Evolutionary conservation across 169 alveolate genomes (phyloP), one percentile per base, ranked within the genome.

Genomic region (Plasmodium knowlesi): DNA sequence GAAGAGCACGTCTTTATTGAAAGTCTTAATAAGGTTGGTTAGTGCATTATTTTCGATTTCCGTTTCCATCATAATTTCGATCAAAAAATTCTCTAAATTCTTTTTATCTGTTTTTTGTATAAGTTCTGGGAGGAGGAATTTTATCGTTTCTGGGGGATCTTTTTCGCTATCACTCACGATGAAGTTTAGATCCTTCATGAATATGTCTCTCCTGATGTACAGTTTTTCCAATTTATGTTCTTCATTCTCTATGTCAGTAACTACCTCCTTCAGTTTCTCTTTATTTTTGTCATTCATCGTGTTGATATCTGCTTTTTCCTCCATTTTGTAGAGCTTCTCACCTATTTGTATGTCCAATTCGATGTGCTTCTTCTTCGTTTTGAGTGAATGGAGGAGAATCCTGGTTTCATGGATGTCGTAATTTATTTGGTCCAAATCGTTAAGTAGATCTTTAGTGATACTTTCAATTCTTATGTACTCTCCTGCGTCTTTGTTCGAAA

Each of bases 1-100:
- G 14, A 54, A 54, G 28, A 54, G 34, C 41, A 86, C 6, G 16
- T 50, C 22, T 1, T 54, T 41, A 50, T 76, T 74, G 34, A 86
- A 32, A 0, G 81, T 74, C 37, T 50, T 39, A 41, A 70, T 37
- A n/a, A 86, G 41, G 34, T 53, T 53, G 57, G 67, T 34, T 34
- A 74, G 81, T 4, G 85, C 79, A 25, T 76, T 22, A 54, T 86
- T 86, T 50, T 74, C 57, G n/a, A 74, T 74, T n/a, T 57, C 93
- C 43, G 72, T 19, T 12, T 86, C 79, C 9, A 28, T 34, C 39
- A 22, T 86, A n/a, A 86, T 3, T 25, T 41, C 39, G 25, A n/a
- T 53, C n/a, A 86, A 22, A 32, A 74, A 86, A 5, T 34, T 67
- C 34, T 86, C 84, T n/a, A 74, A 53, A 46, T 46, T 4, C 28